phyloP scores from a whole-genome alignment of 331 rosid species.

The Malus hybrid region DNA sequence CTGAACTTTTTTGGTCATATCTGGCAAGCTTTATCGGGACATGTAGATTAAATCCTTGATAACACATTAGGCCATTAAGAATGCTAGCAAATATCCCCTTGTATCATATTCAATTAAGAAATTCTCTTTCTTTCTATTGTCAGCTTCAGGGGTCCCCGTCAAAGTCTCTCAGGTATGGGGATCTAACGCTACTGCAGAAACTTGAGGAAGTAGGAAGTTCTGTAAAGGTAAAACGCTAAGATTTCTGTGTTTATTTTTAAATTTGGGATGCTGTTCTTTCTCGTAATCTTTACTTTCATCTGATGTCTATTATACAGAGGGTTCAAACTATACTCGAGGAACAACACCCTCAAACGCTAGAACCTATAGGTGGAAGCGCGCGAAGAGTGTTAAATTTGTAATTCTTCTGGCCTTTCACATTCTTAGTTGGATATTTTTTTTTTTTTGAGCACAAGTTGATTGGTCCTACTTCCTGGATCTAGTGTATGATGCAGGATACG shows the following conservation, averaged over 20 bases:
- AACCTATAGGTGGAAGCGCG: constrained; percentile 43
- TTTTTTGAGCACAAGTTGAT: background rate
- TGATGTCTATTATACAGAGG: constrained; percentile 49
- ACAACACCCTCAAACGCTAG: constrained; percentile 44
- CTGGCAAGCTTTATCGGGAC: background rate
- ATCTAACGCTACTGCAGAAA: constrained; percentile 61
- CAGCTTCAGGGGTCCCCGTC: constrained; percentile 56
- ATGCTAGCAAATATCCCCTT: background rate
- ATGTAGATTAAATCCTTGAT: background rate
- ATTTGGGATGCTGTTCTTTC: constrained; percentile 11
- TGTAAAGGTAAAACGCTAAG: constrained; percentile 53
- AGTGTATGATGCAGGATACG: background rate
- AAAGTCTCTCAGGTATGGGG: constrained; percentile 49
- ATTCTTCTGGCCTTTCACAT: background rate
- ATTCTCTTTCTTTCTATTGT: background rate
- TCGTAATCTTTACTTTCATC: background rate
- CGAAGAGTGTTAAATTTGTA: constrained; percentile 10
- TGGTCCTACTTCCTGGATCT: background rate
- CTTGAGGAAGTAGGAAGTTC: constrained; percentile 92
- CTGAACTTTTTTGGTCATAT: background rate
- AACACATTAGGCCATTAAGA: background rate
- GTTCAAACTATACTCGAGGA: constrained; percentile 62
- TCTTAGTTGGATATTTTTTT: background rate
- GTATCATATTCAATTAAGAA: background rate
- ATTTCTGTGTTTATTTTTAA: no score